Percentiles rank a stretch among this genome's conserved stretches.
phyloP scores from a whole-genome alignment of 2,329 filamentous ascomycete genomes.

The Colletotrichum spaethianum region DNA sequence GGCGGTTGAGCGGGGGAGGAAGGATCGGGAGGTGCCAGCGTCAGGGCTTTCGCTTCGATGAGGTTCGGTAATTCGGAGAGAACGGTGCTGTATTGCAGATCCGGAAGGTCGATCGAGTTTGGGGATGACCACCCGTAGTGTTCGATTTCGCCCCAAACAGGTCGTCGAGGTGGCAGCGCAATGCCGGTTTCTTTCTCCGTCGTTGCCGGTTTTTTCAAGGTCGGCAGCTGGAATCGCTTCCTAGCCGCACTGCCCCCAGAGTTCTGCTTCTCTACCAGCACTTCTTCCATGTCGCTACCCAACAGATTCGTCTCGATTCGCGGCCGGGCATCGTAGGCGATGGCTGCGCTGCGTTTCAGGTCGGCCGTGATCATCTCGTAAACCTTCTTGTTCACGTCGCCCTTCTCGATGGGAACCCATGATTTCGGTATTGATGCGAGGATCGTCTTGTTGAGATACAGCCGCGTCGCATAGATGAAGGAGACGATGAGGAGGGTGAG shows the following conservation, averaged over 20 bases:
- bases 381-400: conserved; percentile 83
- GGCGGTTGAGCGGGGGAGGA: conserved; percentile 55
- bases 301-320: conserved; percentile 60
- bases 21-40: conserved; percentile 76
- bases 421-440: conserved; percentile 87
- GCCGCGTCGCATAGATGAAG: conserved; percentile 85
- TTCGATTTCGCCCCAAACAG: conserved; percentile 84
- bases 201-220: conserved; percentile 54
- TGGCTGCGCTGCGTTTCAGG: conserved; percentile 81
- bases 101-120: conserved; percentile 78
- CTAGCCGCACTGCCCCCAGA: conserved; percentile 38
- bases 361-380: conserved; percentile 81
- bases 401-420: conserved; percentile 89
- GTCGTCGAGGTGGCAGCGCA: conserved; percentile 64
- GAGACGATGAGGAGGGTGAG: conserved; percentile 78
- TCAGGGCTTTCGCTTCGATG: conserved; percentile 94
- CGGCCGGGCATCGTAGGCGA: conserved; percentile 84
- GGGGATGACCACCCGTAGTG: conserved; percentile 94
- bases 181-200: conserved; percentile 57
- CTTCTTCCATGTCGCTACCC: conserved; percentile 35
- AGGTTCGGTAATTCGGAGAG: conserved; percentile 88
- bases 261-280: conserved; percentile 41
- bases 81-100: conserved; percentile 87
- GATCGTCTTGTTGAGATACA: conserved; percentile 87
- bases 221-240: conserved; percentile 44